Base-by-base conservation (phyloP, 768 basidiomycete genomes). In the Sarcodon aspratus region DNA sequence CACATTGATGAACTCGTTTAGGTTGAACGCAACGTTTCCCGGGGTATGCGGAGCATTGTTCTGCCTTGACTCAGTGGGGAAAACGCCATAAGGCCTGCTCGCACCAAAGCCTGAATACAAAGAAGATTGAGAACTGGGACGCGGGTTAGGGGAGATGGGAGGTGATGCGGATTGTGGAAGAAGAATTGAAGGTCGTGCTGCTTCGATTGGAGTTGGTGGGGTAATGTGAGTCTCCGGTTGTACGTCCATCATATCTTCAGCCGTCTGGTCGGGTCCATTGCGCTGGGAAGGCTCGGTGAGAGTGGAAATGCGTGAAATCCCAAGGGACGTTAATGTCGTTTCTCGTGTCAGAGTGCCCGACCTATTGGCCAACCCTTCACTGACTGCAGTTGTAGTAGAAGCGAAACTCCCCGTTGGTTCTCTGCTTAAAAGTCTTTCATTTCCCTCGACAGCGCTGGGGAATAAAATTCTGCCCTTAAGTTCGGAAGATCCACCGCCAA, bases 391-490 rank as follows among this genome's bases (percentile, higher is more conserved):
- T 15, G 27, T n/a, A 15, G 40, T 68, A 43, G 73, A 74, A 33
- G 61, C 57, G 52, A 73, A 75, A 52, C 71, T 74, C 46, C 66
- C 61, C 33, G 69, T 67, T 38, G 63, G 66, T 44, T 69, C 65
- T 54, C 70, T 55, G 53, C 45, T 47, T 44, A 54, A 47, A 38
- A 52, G 48, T 48, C 49, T 65, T 51, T 35, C 48, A 34, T 50
- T 33, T 36, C 53, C 34, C 36, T 46, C 49, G 42, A 50, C 46
- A 33, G 52, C 50, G 47, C 48, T 56, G 55, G 81, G 72, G 65
- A 89, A 88, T 34, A 89, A 69, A 32, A 89, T 80, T 33, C 85
- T 73, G 27, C 84, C 85, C 42, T 78, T 75, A 48, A 81, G 68
- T 35, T 69, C 69, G 4, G 68, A 63, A 48, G 67, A 62, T 27